These are phyloP conservation scores for Anethum foeniculum DNA, from an alignment of 140 eudicot species.

Conservation along the genomic window DNA sequence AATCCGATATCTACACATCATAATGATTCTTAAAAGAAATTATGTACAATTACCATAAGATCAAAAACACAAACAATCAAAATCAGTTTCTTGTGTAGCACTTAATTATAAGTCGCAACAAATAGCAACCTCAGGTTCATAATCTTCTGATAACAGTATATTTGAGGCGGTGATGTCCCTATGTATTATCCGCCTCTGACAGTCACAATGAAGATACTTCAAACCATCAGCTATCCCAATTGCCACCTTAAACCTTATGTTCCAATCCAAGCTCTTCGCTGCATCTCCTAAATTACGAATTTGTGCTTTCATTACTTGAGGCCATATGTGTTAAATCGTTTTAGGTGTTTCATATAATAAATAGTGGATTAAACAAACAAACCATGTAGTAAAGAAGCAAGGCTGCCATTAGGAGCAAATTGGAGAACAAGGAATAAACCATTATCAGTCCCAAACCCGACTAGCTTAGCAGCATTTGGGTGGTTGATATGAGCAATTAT, in stretches of 20 bases:
- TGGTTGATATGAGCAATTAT: slow-evolving; percentile 93
- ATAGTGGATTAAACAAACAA: background rate
- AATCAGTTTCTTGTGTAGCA: background rate
- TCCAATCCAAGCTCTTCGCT: slow-evolving; percentile 55
- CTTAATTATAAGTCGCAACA: background rate
- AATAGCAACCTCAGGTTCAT: slow-evolving; percentile 66
- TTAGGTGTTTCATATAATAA: background rate
- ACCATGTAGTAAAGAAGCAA: slow-evolving; percentile 64
- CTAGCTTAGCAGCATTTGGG: slow-evolving; percentile 65
- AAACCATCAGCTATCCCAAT: slow-evolving; percentile 86
- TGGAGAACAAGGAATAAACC: slow-evolving; percentile 88
- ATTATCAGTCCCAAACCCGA: slow-evolving; percentile 67
- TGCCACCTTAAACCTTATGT: slow-evolving; percentile 60
- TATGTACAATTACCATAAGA: background rate
- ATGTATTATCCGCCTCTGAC: slow-evolving; percentile 88
- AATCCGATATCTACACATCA: slow-evolving; percentile 75
- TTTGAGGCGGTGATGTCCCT: slow-evolving; percentile 95
- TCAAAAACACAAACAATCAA: background rate
- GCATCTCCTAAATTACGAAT: slow-evolving; percentile 30
- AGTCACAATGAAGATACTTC: slow-evolving; percentile 69
- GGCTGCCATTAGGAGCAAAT: slow-evolving; percentile 83
- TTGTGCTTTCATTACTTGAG: background rate
- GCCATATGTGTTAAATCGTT: background rate
- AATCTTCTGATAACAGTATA: slow-evolving; percentile 68
- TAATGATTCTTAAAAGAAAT: slow-evolving; percentile 1